These are phyloP conservation scores for Colletotrichum coccodes DNA, from an alignment of 2,329 filamentous ascomycete species.

Conservation along the genomic window DNA sequence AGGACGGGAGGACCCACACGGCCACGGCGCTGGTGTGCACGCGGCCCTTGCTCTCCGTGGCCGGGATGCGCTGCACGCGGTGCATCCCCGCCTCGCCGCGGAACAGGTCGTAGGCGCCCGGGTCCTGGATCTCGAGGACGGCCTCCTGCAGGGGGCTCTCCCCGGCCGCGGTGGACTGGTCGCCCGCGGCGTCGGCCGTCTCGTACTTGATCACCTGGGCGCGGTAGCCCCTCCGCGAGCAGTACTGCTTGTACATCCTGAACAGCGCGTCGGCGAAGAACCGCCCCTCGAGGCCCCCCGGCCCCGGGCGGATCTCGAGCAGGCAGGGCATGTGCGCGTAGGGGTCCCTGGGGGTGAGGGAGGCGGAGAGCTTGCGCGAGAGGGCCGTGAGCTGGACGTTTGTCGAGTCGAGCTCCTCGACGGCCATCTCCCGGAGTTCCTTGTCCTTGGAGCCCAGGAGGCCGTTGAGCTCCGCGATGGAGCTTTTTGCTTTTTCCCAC, in stretches of 20 bases:
- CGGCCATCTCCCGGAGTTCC: conserved; percentile 81
- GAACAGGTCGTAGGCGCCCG: conserved; percentile 83
- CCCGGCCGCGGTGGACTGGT: conserved; percentile 61
- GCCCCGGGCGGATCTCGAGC: conserved; percentile 90
- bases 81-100: conserved; percentile 94
- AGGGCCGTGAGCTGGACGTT: conserved; percentile 69
- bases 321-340: conserved; percentile 92
- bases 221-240: conserved; percentile 73
- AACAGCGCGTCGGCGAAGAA: conserved; percentile 90
- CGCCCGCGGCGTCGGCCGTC: conserved; percentile 71
- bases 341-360: conserved; percentile 87
- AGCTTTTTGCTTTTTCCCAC: conserved; percentile 65
- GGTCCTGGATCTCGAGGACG: conserved; percentile 81
- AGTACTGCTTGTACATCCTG: conserved; percentile 89
- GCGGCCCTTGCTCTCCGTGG: conserved; percentile 89
- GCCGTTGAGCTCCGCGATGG: conserved; percentile 62
- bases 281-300: conserved; percentile 89
- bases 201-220: conserved; percentile 83
- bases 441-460: conserved; percentile 63
- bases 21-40: conserved; percentile 94
- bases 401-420: conserved; percentile 82
- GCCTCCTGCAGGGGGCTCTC: conserved; percentile 85
- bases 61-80: conserved; percentile 91
- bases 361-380: conserved; percentile 75
- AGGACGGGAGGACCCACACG: conserved; percentile 89